phyloP scores from a whole-genome alignment of 345 rosid species.

The Hibiscus tridactylites region DNA sequence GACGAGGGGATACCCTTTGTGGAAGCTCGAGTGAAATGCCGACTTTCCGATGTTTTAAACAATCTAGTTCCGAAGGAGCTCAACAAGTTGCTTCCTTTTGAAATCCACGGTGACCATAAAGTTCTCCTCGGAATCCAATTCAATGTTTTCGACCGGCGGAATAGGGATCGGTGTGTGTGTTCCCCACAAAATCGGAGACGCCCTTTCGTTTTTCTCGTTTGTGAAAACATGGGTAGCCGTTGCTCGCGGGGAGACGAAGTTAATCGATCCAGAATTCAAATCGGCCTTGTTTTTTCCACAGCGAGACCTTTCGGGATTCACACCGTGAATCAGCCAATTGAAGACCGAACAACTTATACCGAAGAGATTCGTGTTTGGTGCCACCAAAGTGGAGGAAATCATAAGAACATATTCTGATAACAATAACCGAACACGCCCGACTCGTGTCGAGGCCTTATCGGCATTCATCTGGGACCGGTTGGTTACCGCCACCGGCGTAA shows the following conservation, averaged over 20 bases:
- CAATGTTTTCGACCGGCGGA: background rate
- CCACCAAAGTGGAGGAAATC: constrained; percentile 1
- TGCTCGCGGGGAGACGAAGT: background rate
- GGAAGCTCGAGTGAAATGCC: constrained; percentile 18
- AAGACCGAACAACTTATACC: background rate
- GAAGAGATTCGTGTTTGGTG: background rate
- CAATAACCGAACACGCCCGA: background rate
- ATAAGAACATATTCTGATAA: background rate
- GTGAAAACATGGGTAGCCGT: background rate
- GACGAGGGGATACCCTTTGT: constrained; percentile 19
- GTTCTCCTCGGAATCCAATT: background rate
- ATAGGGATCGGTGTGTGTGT: background rate
- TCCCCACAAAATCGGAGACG: constrained; percentile 5
- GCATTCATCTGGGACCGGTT: background rate
- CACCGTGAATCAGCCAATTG: background rate
- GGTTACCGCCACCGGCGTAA: background rate
- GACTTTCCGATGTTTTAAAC: constrained; percentile 13
- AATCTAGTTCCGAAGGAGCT: constrained; percentile 13
- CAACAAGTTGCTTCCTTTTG: constrained; percentile 17
- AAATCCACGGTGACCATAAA: background rate
- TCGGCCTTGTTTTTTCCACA: constrained; percentile 2
- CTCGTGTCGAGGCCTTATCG: constrained; percentile 15
- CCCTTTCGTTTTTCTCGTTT: constrained; percentile 5
- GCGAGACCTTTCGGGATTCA: background rate
- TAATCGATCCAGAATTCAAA: background rate